phyloP scores from a whole-genome alignment of 192 early-diverging fungal species.

The Gigaspora rosea region DNA sequence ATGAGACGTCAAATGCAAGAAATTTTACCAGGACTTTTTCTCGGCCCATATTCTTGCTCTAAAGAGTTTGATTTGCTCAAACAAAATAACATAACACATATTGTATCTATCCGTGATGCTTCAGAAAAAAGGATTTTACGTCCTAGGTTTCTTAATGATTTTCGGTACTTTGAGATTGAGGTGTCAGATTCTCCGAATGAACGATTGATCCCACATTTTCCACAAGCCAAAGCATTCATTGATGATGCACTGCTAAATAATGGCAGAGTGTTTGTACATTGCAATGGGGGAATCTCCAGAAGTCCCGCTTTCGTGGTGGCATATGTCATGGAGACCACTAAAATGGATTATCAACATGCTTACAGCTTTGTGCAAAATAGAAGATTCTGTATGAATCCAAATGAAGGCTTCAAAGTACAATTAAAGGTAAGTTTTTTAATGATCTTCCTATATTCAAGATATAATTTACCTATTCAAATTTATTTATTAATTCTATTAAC shows the following conservation, averaged over 20 bases:
- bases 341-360: slow-evolving; percentile 66
- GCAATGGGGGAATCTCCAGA: slow-evolving; percentile 82
- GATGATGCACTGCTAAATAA: slow-evolving; percentile 43
- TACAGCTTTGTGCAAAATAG: slow-evolving; percentile 84
- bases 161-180: slow-evolving; percentile 67
- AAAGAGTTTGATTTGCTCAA: slow-evolving; percentile 60
- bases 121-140: slow-evolving; percentile 67
- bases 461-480: background rate
- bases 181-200: slow-evolving; percentile 81
- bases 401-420: slow-evolving; percentile 79
- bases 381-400: slow-evolving; percentile 86
- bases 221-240: slow-evolving; percentile 61
- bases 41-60: slow-evolving; percentile 78
- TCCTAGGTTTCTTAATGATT: slow-evolving; percentile 50
- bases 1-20: slow-evolving; percentile 84
- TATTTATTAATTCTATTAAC: slow-evolving; percentile 12
- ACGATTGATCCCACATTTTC: slow-evolving; percentile 83
- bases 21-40: slow-evolving; percentile 68
- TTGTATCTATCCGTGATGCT: slow-evolving; percentile 74
- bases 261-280: slow-evolving; percentile 66
- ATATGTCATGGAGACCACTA: slow-evolving; percentile 81
- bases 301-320: slow-evolving; percentile 86
- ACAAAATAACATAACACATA: slow-evolving; percentile 67
- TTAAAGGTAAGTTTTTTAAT: slow-evolving; percentile 61
- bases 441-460: background rate